These are phyloP conservation scores for Pichia deserticola DNA, from an alignment of 805 yeast genomes.

Conservation along the genomic window DNA sequence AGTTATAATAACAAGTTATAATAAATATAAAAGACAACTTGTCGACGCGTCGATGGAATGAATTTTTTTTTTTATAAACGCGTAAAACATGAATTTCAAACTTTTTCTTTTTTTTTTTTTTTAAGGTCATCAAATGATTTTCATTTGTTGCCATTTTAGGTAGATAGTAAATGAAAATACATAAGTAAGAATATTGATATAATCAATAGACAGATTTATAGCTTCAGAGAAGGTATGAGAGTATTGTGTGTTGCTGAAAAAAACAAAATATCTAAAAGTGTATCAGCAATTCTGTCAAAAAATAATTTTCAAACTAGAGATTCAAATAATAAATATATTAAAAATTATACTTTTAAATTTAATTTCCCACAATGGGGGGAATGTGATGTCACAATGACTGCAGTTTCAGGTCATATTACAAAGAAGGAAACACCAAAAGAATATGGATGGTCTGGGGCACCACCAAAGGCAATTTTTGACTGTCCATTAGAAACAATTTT, in stretches of 20 bases:
- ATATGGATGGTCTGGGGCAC: conserved; percentile 58
- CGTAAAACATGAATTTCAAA: no score
- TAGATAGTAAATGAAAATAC: no score
- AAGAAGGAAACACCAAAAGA: conserved; percentile 56
- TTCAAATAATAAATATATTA: conserved; percentile 53
- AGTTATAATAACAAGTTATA: no score
- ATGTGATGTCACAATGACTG: conserved; percentile 83
- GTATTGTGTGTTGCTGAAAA: conserved; percentile 95
- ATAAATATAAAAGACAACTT: no score
- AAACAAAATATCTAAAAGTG: conserved; percentile 87
- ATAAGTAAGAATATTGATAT: no score
- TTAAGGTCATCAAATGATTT: no score
- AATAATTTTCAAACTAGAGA: conserved; percentile 28
- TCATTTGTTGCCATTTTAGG: no score
- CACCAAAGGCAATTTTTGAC: conserved; percentile 59
- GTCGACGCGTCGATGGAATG: no score
- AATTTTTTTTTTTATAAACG: no score
- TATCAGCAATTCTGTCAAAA: conserved; percentile 62
- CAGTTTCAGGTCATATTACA: conserved; percentile 83
- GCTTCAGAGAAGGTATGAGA: conserved; percentile 37
- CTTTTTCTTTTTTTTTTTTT: no score
- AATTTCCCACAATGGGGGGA: conserved; percentile 53
- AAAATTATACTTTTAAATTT: conserved; percentile 72
- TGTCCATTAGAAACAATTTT: conserved; percentile 39
- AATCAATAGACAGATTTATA: no score